A percentile compares a stretch with the other conserved stretches of the same genome.
These are phyloP conservation scores for Aristolochia fimbriata DNA, from an alignment of 164 flowering plant species.

Conservation along the genomic window DNA sequence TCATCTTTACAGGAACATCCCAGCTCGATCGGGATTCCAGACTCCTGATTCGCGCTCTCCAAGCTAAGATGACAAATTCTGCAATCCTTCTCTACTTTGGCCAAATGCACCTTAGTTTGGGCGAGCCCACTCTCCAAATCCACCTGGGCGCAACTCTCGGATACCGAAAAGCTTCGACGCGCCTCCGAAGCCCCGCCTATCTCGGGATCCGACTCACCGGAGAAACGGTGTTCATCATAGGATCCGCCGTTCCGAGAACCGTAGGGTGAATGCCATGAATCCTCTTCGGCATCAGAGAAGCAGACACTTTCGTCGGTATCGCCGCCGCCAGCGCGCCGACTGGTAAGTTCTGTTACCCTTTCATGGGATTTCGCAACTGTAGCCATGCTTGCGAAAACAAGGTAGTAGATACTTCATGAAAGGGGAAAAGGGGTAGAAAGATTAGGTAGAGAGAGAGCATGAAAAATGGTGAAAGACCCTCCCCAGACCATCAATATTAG, in stretches of 20 bases:
- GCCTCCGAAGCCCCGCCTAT: slow-evolving; percentile 23
- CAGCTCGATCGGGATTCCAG: slow-evolving; percentile 66
- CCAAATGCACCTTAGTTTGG: slow-evolving; percentile 45
- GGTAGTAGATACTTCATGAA: slow-evolving; percentile 6
- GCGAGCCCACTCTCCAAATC: slow-evolving; percentile 24
- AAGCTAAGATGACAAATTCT: slow-evolving; percentile 85
- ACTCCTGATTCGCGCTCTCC: slow-evolving; percentile 41
- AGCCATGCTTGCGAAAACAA: slow-evolving; percentile 21
- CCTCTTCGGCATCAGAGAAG: slow-evolving; percentile 28
- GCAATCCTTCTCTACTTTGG: slow-evolving; percentile 59
- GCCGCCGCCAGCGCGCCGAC: slow-evolving; percentile 6
- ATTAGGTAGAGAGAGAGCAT: not conserved
- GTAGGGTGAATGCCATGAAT: slow-evolving; percentile 28
- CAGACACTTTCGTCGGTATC: slow-evolving; percentile 9
- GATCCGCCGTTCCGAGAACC: slow-evolving; percentile 37
- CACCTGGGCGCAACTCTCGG: slow-evolving; percentile 37
- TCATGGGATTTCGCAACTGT: slow-evolving; percentile 21
- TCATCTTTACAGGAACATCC: slow-evolving; percentile 92
- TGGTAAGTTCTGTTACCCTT: slow-evolving; percentile 11
- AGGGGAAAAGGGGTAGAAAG: not conserved
- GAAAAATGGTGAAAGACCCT: too few species aligned
- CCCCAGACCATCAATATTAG: too few species aligned
- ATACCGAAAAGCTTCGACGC: slow-evolving; percentile 35
- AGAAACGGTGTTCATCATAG: slow-evolving; percentile 38
- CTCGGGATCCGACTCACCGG: slow-evolving; percentile 37